Percentiles rank a stretch among this genome's conserved stretches.
Evolutionary conservation across 805 yeast genomes (phyloP).

Genomic region (Cyberlindnera petersonii): DNA sequence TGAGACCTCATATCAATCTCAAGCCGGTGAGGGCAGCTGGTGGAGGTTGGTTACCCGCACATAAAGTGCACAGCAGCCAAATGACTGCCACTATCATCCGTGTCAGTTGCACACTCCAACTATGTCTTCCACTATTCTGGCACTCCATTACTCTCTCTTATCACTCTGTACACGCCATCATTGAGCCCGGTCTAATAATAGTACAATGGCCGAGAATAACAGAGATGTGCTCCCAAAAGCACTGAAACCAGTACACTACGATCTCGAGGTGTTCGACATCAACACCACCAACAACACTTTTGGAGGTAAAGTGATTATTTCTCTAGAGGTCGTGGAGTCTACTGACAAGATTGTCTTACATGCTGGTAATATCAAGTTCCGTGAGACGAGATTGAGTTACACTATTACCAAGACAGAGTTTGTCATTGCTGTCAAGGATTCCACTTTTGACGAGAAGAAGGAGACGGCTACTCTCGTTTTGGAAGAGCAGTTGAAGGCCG

Average conservation of each 20-base stretch:
- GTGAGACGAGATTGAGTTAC: constrained; percentile 36
- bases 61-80: no score
- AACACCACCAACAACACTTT: constrained; percentile 53
- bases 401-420: constrained; percentile 34
- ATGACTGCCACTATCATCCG: no score
- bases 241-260: constrained; percentile 73
- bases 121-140: no score
- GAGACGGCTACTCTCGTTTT: constrained; percentile 63
- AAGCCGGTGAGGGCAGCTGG: no score
- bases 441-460: constrained; percentile 42
- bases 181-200: neutral
- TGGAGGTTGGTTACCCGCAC: no score
- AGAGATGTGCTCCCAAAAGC: constrained; percentile 51
- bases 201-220: constrained; percentile 9
- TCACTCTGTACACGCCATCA: no score
- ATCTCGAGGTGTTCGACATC: constrained; percentile 55
- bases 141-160: no score
- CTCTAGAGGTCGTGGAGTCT: constrained; percentile 46
- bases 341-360: constrained; percentile 51
- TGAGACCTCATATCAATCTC: no score
- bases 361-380: constrained; percentile 56
- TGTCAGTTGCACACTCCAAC: no score
- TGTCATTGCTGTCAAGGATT: constrained; percentile 26
- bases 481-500: constrained; percentile 36
- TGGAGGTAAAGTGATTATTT: constrained; percentile 50